Evolutionary conservation across 352 stramenopile species (phyloP).

Genomic region (Pythium dissotocum): DNA sequence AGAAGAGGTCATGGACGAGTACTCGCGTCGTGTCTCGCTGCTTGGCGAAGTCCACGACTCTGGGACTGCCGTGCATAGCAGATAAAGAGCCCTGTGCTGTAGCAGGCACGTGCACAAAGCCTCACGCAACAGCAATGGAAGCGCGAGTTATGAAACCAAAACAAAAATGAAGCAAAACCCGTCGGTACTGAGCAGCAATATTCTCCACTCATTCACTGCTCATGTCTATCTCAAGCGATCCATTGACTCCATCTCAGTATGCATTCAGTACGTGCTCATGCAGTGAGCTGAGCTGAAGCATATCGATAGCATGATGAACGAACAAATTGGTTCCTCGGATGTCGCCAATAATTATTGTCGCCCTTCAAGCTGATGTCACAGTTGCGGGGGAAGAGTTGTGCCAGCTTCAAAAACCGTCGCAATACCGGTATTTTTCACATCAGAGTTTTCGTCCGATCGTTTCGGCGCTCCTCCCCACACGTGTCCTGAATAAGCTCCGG

Average conservation of each 20-base stretch:
- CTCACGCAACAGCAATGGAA: too few species aligned
- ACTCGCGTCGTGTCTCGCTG: conserved; percentile 33
- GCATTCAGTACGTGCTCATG: too few species aligned
- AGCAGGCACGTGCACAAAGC: neutral
- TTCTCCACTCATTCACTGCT: too few species aligned
- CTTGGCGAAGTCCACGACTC: conserved; percentile 31
- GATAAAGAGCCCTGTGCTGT: neutral
- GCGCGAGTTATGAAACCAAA: neutral
- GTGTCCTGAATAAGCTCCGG: neutral
- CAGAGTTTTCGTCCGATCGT: neutral
- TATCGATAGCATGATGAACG: too few species aligned
- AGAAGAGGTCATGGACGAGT: conserved; percentile 42
- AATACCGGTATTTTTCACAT: neutral
- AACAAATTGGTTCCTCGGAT: neutral
- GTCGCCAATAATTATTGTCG: neutral
- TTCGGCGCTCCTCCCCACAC: neutral
- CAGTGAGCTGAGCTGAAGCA: too few species aligned
- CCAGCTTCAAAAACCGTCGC: neutral
- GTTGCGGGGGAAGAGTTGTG: neutral
- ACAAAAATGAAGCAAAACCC: neutral
- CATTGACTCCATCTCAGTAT: too few species aligned
- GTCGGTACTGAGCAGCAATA: too few species aligned
- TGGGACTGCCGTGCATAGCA: conserved; percentile 5
- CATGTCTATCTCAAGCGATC: too few species aligned
- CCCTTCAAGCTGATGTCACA: neutral